Evolutionary conservation across 75 land plant genomes (phyloP).

Genomic region (Cryptomeria japonica): DNA sequence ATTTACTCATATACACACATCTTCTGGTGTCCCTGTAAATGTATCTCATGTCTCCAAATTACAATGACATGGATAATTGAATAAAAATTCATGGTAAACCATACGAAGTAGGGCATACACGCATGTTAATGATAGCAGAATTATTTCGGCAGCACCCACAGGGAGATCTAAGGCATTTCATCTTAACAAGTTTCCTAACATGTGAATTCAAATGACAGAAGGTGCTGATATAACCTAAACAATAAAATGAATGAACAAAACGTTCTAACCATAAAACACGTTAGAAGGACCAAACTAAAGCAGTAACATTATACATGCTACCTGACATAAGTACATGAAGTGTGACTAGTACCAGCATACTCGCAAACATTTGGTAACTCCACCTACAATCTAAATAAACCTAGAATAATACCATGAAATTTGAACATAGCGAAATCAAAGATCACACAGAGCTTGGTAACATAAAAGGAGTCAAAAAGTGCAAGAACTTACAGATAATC

Average conservation of each 20-base stretch:
- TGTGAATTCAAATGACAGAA: not conserved
- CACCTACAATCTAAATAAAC: not conserved
- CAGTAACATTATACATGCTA: not conserved
- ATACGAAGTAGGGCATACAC: not conserved
- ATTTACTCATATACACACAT: too few relatives aligned
- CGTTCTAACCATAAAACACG: not conserved
- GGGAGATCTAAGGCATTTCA: not conserved
- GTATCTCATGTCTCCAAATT: too few relatives aligned
- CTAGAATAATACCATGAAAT: not conserved
- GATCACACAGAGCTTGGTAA: not conserved
- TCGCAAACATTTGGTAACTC: not conserved
- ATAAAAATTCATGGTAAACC: not conserved
- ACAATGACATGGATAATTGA: not conserved
- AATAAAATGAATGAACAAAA: too few relatives aligned
- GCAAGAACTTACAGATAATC: slow-evolving; percentile 66
- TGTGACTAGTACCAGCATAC: not conserved
- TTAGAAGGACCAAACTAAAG: not conserved
- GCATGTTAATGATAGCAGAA: not conserved
- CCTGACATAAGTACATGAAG: not conserved
- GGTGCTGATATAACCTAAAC: not conserved
- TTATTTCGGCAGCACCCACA: not conserved
- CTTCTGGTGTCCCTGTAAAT: too few relatives aligned
- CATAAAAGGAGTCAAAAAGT: not conserved
- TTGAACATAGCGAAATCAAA: not conserved
- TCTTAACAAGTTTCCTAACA: not conserved